These are phyloP conservation scores for Groenewaldozyma salmanticensis DNA, from an alignment of 805 yeast genomes.

Conservation along the genomic window DNA sequence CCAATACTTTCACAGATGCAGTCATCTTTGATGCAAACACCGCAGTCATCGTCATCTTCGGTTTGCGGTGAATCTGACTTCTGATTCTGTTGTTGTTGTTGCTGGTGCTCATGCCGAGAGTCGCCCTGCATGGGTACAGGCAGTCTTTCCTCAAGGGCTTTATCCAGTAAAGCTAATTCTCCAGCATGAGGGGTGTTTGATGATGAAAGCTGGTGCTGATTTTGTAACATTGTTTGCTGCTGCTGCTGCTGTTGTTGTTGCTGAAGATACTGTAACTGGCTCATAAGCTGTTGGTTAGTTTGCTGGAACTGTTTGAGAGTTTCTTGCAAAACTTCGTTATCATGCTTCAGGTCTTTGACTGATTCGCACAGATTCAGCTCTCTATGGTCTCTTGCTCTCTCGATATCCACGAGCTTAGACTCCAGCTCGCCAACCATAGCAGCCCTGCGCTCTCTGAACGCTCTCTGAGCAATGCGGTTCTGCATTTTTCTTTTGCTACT, in stretches of 20 bases:
- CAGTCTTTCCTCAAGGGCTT: slow-evolving; percentile 27
- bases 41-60: slow-evolving; percentile 36
- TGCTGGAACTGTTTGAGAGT: slow-evolving; percentile 24
- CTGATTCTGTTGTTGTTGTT: too few relatives aligned
- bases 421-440: slow-evolving; percentile 73
- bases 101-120: neutral
- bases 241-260: slow-evolving; percentile 21
- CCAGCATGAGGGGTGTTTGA: neutral
- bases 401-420: slow-evolving; percentile 53
- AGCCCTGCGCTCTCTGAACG: slow-evolving; percentile 81
- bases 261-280: neutral
- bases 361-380: slow-evolving; percentile 15
- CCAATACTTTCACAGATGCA: slow-evolving; percentile 49
- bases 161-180: slow-evolving; percentile 21
- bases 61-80: too few relatives aligned
- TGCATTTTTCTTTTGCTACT: slow-evolving; percentile 83
- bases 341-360: slow-evolving; percentile 22
- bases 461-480: slow-evolving; percentile 89
- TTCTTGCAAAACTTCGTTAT: slow-evolving; percentile 28
- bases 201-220: slow-evolving; percentile 32
- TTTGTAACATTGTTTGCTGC: slow-evolving; percentile 46
- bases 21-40: slow-evolving; percentile 57
- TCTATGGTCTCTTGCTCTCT: slow-evolving; percentile 56
- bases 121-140: slow-evolving; percentile 19
- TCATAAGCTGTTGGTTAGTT: neutral